Evolutionary conservation across 495 filamentous ascomycete genomes (phyloP), one percentile per base, ranked within the genome.

Genomic region (Aspergillus olivimuriae): DNA sequence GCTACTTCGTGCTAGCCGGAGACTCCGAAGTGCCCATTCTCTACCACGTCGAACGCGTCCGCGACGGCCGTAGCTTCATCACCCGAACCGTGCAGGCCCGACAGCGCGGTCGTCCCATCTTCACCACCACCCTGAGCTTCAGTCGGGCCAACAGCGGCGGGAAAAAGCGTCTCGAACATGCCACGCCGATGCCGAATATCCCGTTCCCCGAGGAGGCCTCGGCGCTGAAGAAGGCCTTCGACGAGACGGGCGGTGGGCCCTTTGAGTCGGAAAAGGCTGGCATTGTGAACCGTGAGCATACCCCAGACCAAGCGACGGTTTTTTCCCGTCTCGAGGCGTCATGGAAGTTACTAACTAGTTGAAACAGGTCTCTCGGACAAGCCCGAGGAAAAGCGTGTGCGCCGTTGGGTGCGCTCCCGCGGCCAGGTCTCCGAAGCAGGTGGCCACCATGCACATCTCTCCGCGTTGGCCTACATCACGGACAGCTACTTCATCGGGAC

Each of bases 1-100:
- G 91, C 76, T 98, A 95, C 74, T 98, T 98, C 69, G 82, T 98
- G 28, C 82, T 97, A 2, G 89, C 87, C 9, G 92, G 91, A 21
- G 82, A 90, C 58, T 70, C 81, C 6, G 78, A 84, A 31, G 80
- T 94, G 26, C 91, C 92, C 4, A 85, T 98, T 50, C 68, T 96
- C 43, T 98, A 89, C 58, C 82, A 94, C 56, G 92, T 98, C 22
- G 91, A 96, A 68, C 80, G 82, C 37, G 87, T 97, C 23, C 84
- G 92, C 43, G 84, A 90, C 48, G 92, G 92, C n/a, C 76, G 81
- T 40, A 90, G 84, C 41, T 98, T 90, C 62, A 79, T 87, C 34
- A 96, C 92, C n/a, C 75, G 92, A 33, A 95, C 90, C 22, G 92
- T 98, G 18, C 90, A 98, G 61, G 92, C 92, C 41, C 72, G 86